Base-by-base conservation (phyloP, 2,329 filamentous ascomycete genomes). In the Ophidiomyces ophidiicola region DNA sequence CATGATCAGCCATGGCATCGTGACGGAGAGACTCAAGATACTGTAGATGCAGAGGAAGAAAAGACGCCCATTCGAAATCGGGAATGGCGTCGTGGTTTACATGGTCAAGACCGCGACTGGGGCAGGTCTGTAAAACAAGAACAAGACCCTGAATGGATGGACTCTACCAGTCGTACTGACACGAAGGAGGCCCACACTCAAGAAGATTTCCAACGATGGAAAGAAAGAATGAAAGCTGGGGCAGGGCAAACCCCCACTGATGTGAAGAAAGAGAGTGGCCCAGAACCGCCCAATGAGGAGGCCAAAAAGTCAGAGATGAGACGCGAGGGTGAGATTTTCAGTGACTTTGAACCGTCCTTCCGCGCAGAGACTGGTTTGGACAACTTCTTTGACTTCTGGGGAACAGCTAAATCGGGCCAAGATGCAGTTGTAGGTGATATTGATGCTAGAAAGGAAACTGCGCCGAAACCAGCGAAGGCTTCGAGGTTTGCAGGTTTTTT, bases 201-300 rank as follows among this genome's bases (percentile, higher is more conserved):
- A 52, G 86, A 92, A 54, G 87, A 94, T 49, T 92, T 94, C 59
- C 80, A 92, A 62, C 83, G 83, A 49, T 94, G 88, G 77, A 94
- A 94, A 70, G 84, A 92, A 51, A 73, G 72, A 47, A 92, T 92
- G 85, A 88, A 82, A 59, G 78, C 77, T 26, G 71, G 74, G 45
- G 74, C 59, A 36, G 47, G 53, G n/a, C 48, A 50, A 19, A 46
- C 48, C 30, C 40, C 53, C 25, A 46, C 58, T 3, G 59, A 59
- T 35, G 62, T 69, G 42, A 68, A 68, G 50, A 68, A 62, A 45
- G 63, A 66, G 32, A 28, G 45, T 30, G 19, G 26, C n/a, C 25
- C 30, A 17, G 45, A 47, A 17, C 57, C 44, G 44, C 48, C 49
- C 25, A 56, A 55, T 33, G 10, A 63, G 33, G 56, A 68, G 48